Evolutionary conservation across 1,284 basidiomycete genomes (phyloP).

Genomic region (Lignosus rhinocerotis): DNA sequence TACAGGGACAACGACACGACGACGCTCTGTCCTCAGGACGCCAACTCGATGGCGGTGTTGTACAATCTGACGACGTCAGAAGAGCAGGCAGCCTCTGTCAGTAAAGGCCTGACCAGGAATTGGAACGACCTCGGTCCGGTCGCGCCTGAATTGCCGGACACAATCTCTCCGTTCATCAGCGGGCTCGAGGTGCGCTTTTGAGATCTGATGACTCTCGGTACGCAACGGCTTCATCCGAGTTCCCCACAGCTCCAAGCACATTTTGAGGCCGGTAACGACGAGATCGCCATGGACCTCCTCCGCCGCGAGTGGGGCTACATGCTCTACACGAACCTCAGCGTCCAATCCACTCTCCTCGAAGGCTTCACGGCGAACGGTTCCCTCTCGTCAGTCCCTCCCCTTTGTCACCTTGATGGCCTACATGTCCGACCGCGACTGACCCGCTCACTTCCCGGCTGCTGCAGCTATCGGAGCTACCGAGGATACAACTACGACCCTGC

Average conservation of each 20-base stretch:
- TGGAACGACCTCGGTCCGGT: constrained; percentile 52
- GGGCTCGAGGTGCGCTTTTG: constrained; percentile 44
- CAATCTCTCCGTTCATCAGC: constrained; percentile 51
- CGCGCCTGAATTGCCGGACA: constrained; percentile 52
- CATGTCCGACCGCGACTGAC: background rate
- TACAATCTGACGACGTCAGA: constrained; percentile 46
- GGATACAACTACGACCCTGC: constrained; percentile 51
- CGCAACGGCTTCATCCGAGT: background rate
- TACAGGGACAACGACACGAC: constrained; percentile 48
- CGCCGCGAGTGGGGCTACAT: constrained; percentile 55
- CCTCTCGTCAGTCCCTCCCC: constrained; percentile 37
- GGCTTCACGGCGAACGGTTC: constrained; percentile 54
- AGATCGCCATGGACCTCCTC: constrained; percentile 48
- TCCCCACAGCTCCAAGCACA: constrained; percentile 49
- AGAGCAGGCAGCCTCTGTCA: constrained; percentile 43
- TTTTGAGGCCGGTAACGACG: constrained; percentile 48
- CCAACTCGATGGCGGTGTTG: constrained; percentile 51
- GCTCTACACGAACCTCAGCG: constrained; percentile 51
- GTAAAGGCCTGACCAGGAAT: constrained; percentile 44
- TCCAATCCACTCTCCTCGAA: constrained; percentile 52
- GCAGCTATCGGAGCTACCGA: constrained; percentile 44
- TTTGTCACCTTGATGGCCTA: background rate
- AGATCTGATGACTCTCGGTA: no score
- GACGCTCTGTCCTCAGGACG: constrained; percentile 50
- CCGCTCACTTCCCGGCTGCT: background rate